Base-by-base conservation (phyloP, 2,329 filamentous ascomycete genomes). In the Escovopsis sp. region DNA sequence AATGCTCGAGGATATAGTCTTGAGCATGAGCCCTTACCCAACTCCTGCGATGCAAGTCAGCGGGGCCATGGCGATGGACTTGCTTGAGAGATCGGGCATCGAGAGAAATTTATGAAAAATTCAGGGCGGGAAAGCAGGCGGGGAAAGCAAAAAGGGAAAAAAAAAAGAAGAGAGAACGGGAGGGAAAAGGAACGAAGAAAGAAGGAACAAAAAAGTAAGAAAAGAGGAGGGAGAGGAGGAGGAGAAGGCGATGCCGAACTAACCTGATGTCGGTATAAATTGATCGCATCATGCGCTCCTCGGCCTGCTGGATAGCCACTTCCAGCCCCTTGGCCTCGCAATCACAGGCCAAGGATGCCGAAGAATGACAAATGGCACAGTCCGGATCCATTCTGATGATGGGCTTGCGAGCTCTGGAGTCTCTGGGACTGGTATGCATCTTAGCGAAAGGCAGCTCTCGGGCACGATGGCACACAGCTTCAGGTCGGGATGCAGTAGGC, bases 1-100 rank as follows among this genome's bases (percentile, higher is more conserved):
- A 81, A 59, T 81, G 79, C 48, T 73, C 70, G 43, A 81, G 68
- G 53, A 81, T 79, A 53, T 78, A 80, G 55, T 81, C 76, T 57
- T 79, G 75, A 44, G 77, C 76, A 50, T 78, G 76, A 45, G 65
- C 67, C 45, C 75, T 71, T 43, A 81, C 78, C 77, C 77, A 81
- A 43, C 63, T 59, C 42, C 77, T 81, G 46, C 25, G 15, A 15
- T 35, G 38, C n/a, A 16, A 33, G 35, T 52, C 37, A 51, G 51
- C 47, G 40, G 5, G 20, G 20, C 20, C 20, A 20, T 3, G 20
- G 20, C 42, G 14, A 35, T 37, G 27, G 35, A 25, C 15, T 5
- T 20, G 16, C 14, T 35, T 38, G 39, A 16, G 33, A 14, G 12
- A 10, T 35, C 13, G 16, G 33, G n/a, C 10, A 35, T 35, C 6